Evolutionary conservation across 257 asterid genomes (phyloP).

Genomic region (Nicotiana undulata): DNA sequence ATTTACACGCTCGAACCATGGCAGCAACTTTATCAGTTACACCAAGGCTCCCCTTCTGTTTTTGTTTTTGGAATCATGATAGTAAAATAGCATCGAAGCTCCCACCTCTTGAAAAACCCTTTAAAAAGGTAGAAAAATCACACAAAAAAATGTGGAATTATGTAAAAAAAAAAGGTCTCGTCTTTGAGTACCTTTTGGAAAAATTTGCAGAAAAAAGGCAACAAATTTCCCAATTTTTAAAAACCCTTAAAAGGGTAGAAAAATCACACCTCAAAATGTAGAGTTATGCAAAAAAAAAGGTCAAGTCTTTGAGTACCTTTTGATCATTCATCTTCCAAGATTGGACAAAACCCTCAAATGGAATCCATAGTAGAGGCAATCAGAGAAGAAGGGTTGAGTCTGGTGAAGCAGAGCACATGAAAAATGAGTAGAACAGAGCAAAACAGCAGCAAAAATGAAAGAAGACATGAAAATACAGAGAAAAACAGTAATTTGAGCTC

Average conservation of each 20-base stretch:
- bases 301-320: background rate
- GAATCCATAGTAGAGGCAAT: background rate
- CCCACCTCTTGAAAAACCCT: background rate
- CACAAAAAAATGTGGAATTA: background rate
- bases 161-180: background rate
- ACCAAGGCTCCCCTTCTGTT: too few species aligned
- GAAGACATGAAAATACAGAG: conserved; percentile 7
- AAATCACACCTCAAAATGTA: background rate
- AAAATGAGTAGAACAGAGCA: background rate
- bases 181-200: background rate
- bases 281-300: background rate
- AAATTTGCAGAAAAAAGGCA: background rate
- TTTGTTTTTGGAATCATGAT: background rate
- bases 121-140: background rate
- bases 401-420: conserved; percentile 1
- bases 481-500: background rate
- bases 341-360: background rate
- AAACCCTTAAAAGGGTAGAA: background rate
- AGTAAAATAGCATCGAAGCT: background rate
- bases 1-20: too few species aligned
- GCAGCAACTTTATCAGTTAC: too few species aligned
- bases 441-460: background rate
- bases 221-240: background rate
- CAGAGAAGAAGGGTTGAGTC: background rate
- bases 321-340: conserved; percentile 5